Evolutionary conservation across 1,139 yeast species (phyloP), one percentile per base, ranked within the genome.

Genomic region (Taphrina communis): DNA sequence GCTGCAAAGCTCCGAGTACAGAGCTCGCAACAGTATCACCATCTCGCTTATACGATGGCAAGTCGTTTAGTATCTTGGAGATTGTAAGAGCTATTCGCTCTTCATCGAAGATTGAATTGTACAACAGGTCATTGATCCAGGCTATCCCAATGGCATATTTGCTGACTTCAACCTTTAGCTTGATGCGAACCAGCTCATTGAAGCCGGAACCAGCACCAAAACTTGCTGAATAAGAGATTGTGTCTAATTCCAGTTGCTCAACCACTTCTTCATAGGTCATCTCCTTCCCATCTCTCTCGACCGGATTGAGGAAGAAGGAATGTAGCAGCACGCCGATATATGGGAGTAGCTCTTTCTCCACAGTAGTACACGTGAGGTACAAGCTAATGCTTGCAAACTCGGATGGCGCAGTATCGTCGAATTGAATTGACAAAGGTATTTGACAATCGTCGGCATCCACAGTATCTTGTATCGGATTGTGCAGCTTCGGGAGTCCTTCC

Each of bases 41-140:
- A 73, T 85, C 86, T 76, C 99, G 86, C 77, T 92, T 93, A 57
- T 83, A 81, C 69, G 91, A 97, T 0, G 97, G 88, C 59, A 94
- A 78, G 0, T 90, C 83, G 74, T 89, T 90, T 71, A 92, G 79
- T 63, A 88, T 82, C 75, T 90, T 90, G 72, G 92, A 96, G 61
- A 93, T 77, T 36, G 88, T 82, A 36, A 90, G 86, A 72, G 83
- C 83, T 31, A 92, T 84, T 76, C 98, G 83, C 19, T 85, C 83
- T 71, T 85, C 86, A 70, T 93, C 97, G 76, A 90, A 90, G 5
- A 85, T 83, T 21, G 89, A 83, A 74, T 84, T 82, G 76, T 85
- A 86, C 74, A 92, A 79, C 21, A 90, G 82, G 69, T 86, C 86
- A 51, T 81, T 79, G 51, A 90, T 80, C 99, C 98, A 94, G 39